phyloP scores from a whole-genome alignment of 331 rosid species.

The Quercus tomentella region DNA sequence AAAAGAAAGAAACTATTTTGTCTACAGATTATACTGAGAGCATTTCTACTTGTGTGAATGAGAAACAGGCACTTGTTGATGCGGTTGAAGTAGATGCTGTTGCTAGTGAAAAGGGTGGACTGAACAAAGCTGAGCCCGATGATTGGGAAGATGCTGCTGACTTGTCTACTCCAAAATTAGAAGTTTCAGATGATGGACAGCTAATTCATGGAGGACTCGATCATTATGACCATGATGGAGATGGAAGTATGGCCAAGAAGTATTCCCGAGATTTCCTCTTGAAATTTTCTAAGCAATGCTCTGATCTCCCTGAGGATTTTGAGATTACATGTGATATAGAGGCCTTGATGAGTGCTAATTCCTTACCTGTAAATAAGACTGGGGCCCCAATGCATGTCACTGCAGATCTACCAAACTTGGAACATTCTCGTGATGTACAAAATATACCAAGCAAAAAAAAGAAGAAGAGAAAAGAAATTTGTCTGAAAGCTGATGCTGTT shows the following conservation, averaged over 20 bases:
- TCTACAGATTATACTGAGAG: slow-evolving; percentile 40
- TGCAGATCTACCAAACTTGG: too few species aligned
- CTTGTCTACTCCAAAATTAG: slow-evolving; percentile 62
- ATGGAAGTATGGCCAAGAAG: slow-evolving; percentile 42
- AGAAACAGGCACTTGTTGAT: slow-evolving; percentile 38
- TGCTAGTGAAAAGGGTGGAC: slow-evolving; percentile 23
- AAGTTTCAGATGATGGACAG: slow-evolving; percentile 35
- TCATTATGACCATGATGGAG: slow-evolving; percentile 10
- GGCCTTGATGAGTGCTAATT: slow-evolving; percentile 25
- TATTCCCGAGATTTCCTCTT: slow-evolving; percentile 86
- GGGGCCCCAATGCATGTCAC: too few species aligned
- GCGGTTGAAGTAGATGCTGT: slow-evolving; percentile 2
- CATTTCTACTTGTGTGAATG: slow-evolving; percentile 20
- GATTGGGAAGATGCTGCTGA: slow-evolving; percentile 99
- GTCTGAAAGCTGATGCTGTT: slow-evolving; percentile 69
- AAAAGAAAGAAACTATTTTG: slow-evolving; percentile 53
- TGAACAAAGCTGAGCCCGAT: slow-evolving; percentile 66
- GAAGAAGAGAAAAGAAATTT: not conserved
- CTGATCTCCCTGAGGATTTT: slow-evolving; percentile 57
- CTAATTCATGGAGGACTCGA: slow-evolving; percentile 15
- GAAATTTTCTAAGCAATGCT: slow-evolving; percentile 56
- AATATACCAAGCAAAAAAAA: too few species aligned
- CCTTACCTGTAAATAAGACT: too few species aligned
- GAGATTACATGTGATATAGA: slow-evolving; percentile 37
- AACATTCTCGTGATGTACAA: too few species aligned